phyloP scores from a whole-genome alignment of 2,329 filamentous ascomycete genomes.

The Teratosphaeria destructans region DNA sequence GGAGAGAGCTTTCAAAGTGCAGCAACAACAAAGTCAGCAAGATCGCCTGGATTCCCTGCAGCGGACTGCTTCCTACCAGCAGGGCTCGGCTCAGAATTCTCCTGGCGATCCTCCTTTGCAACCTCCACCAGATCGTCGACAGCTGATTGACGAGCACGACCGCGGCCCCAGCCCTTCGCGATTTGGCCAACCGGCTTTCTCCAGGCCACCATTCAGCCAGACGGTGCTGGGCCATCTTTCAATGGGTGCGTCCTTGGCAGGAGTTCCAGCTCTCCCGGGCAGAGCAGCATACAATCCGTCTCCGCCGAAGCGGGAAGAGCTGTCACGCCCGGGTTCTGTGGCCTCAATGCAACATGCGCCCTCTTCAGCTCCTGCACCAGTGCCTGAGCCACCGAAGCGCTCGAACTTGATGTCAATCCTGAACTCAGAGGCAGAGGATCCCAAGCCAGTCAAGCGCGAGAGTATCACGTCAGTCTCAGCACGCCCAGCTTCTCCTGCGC shows the following conservation, averaged over 20 bases:
- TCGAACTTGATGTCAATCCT: conserved; percentile 27
- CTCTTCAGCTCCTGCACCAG: conserved; percentile 18
- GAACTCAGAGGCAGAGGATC: conserved; percentile 25
- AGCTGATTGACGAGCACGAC: conserved; percentile 20
- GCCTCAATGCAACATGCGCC: conserved; percentile 10
- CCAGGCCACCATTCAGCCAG: conserved; percentile 11
- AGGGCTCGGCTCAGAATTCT: conserved; percentile 17
- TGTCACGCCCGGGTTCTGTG: conserved; percentile 19
- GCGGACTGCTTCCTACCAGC: conserved; percentile 8
- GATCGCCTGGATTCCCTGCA: conserved; percentile 16
- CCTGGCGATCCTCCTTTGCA: conserved; percentile 16
- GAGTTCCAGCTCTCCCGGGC: conserved; percentile 3
- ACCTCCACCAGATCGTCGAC: conserved; percentile 16
- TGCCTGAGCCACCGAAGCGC: conserved; percentile 26
- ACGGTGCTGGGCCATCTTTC: conserved; percentile 3
- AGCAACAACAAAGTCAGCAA: conserved; percentile 16
- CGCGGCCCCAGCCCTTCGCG: conserved; percentile 15
- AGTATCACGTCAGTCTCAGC: conserved; percentile 8
- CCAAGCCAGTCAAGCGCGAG: conserved; percentile 23
- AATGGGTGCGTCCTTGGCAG: not conserved
- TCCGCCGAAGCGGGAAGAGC: conserved; percentile 21
- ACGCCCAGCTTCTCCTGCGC: conserved; percentile 5
- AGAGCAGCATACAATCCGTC: conserved; percentile 17
- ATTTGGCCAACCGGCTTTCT: conserved; percentile 8
- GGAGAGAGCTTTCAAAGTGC: conserved; percentile 22